Conservation (phyloP, 1,284 basidiomycete genomes). For the Pseudozyma hubeiensis region DNA sequence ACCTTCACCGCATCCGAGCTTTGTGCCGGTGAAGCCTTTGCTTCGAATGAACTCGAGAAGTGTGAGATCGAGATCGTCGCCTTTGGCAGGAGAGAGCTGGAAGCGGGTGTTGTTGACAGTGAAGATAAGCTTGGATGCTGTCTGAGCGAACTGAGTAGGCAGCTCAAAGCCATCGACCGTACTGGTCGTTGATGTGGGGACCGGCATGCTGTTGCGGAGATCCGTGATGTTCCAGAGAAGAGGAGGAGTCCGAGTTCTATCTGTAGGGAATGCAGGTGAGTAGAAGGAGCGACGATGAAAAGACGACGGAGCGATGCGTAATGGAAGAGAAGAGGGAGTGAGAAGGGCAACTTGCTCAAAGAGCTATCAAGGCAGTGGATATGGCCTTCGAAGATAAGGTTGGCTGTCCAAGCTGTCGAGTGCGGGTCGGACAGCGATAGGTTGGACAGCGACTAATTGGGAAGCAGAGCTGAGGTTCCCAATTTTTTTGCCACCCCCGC, state of each 20-base stretch:
- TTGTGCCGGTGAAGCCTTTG: slow-evolving; percentile 68
- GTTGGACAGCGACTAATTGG: no score
- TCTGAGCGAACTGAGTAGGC: slow-evolving; percentile 22
- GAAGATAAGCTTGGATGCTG: slow-evolving; percentile 46
- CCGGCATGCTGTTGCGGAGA: slow-evolving; percentile 24
- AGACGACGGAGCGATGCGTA: no score
- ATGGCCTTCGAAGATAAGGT: slow-evolving; percentile 16
- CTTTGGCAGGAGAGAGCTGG: slow-evolving; percentile 38
- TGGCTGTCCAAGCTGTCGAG: not conserved
- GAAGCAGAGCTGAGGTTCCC: no score
- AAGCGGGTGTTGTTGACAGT: slow-evolving; percentile 49
- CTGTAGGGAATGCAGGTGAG: no score
- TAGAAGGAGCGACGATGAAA: no score
- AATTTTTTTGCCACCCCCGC: no score
- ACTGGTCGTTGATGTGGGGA: slow-evolving; percentile 14
- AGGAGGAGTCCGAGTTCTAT: no score
- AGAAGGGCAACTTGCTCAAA: no score
- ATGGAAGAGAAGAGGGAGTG: no score
- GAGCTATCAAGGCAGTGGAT: not conserved
- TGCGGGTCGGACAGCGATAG: not conserved
- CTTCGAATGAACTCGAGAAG: slow-evolving; percentile 68
- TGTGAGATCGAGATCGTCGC: slow-evolving; percentile 55
- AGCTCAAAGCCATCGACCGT: slow-evolving; percentile 44
- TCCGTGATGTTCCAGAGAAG: not conserved
- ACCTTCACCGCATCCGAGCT: slow-evolving; percentile 69